Conservation (phyloP, 306 rosid species). For the Nissolia schottii region DNA sequence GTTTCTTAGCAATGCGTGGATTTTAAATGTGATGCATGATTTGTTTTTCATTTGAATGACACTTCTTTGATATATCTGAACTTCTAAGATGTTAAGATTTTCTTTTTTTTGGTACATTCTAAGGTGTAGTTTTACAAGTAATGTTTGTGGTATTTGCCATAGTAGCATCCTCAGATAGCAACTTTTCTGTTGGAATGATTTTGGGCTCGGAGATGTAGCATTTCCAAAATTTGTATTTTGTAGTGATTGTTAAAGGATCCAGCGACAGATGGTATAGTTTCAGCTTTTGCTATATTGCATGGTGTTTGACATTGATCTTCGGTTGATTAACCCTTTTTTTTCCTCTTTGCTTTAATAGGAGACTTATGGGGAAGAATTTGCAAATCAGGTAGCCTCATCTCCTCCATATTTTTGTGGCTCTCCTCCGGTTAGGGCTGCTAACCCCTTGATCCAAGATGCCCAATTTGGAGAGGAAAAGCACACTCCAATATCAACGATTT, state of each 20-base stretch:
- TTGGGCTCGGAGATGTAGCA: not conserved
- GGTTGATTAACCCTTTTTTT: not conserved
- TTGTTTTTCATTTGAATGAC: not conserved
- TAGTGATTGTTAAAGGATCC: not conserved
- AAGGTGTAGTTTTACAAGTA: not conserved
- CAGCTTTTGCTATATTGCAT: not conserved
- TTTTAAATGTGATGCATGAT: not conserved
- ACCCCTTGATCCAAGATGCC: slow-evolving; percentile 69
- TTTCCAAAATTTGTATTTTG: not conserved
- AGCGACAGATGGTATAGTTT: not conserved
- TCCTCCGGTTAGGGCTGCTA: slow-evolving; percentile 71
- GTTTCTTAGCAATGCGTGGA: not conserved
- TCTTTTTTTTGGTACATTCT: too few relatives aligned
- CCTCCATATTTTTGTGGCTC: slow-evolving; percentile 77
- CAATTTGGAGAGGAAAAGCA: slow-evolving; percentile 58
- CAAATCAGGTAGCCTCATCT: slow-evolving; percentile 47
- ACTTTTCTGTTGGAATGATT: not conserved
- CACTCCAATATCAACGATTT: slow-evolving; percentile 34
- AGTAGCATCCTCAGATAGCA: not conserved
- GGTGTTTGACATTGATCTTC: not conserved
- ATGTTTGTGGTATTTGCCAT: not conserved
- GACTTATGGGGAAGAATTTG: slow-evolving; percentile 46
- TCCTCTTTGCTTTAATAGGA: slow-evolving; percentile 35
- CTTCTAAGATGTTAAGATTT: slow-evolving; percentile 28
- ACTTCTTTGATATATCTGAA: not conserved